phyloP scores from a whole-genome alignment of 495 filamentous ascomycete species.

The Trichodelitschia bisporula region DNA sequence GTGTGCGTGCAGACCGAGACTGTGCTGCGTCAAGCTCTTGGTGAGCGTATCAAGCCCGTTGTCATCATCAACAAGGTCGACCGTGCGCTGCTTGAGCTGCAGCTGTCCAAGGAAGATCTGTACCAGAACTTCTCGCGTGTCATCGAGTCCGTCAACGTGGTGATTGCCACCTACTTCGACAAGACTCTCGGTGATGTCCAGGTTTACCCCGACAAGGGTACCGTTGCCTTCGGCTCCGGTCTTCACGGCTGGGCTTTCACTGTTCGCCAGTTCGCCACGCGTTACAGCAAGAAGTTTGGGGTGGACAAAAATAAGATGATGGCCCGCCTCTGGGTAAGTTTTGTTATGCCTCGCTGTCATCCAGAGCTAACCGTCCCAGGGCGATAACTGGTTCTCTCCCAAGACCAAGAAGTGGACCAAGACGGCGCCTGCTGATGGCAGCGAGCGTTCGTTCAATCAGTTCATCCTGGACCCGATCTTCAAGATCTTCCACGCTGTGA shows the following conservation, averaged over 20 bases:
- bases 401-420: slow-evolving; percentile 99
- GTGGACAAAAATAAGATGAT: slow-evolving; percentile 99
- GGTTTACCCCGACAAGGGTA: slow-evolving; percentile 90
- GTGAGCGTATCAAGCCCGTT: slow-evolving; percentile 99
- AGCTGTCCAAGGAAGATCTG: slow-evolving; percentile 93
- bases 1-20: slow-evolving; percentile 99
- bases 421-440: slow-evolving; percentile 48
- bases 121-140: slow-evolving; percentile 99
- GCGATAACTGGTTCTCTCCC: slow-evolving; percentile 99
- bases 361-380: slow-evolving; percentile 21
- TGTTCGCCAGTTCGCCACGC: slow-evolving; percentile 86
- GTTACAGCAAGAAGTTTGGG: slow-evolving; percentile 99
- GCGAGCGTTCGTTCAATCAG: slow-evolving; percentile 93
- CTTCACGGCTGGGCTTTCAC: slow-evolving; percentile 99
- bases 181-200: slow-evolving; percentile 91
- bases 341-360: background rate
- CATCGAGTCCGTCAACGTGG: slow-evolving; percentile 98
- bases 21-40: slow-evolving; percentile 93
- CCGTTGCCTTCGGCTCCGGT: slow-evolving; percentile 97
- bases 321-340: slow-evolving; percentile 87
- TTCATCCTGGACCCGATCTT: slow-evolving; percentile 99
- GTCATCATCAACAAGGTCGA: slow-evolving; percentile 99
- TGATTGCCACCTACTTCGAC: slow-evolving; percentile 97
- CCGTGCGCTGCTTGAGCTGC: slow-evolving; percentile 93
- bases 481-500: slow-evolving; percentile 84